phyloP scores from a whole-genome alignment of 805 yeast genomes.

The Pichia nanzhaoensis region DNA sequence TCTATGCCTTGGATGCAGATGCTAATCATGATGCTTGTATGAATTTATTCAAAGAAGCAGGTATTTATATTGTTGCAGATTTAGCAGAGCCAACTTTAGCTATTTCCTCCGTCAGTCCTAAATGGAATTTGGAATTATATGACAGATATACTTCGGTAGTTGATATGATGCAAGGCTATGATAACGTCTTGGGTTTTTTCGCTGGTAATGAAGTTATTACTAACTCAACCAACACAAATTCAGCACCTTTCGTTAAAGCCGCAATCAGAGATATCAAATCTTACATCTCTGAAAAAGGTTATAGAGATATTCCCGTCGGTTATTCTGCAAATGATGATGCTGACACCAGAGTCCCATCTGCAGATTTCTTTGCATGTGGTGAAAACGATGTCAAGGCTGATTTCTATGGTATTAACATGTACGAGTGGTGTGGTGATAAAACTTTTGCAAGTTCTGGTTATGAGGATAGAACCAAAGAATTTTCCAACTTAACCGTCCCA shows the following conservation, averaged over 20 bases:
- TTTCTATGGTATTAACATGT: constrained; percentile 84
- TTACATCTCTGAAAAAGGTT: constrained; percentile 52
- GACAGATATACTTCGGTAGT: constrained; percentile 64
- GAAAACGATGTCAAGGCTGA: constrained; percentile 57
- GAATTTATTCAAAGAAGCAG: constrained; percentile 60
- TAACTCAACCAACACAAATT: constrained; percentile 55
- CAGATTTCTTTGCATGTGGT: constrained; percentile 77
- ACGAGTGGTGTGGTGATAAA: constrained; percentile 79
- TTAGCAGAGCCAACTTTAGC: constrained; percentile 60
- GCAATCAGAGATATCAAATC: constrained; percentile 72
- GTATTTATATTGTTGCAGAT: constrained; percentile 77
- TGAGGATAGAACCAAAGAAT: constrained; percentile 54
- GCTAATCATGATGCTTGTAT: constrained; percentile 65
- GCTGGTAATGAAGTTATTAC: constrained; percentile 85
- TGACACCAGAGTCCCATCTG: constrained; percentile 56
- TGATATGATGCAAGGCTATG: constrained; percentile 60
- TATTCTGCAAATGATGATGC: constrained; percentile 76
- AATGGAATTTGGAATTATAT: constrained; percentile 57
- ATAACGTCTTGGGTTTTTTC: constrained; percentile 73
- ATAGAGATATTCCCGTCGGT: constrained; percentile 82
- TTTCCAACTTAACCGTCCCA: constrained; percentile 61
- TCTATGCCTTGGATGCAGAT: constrained; percentile 63
- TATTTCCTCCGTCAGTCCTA: constrained; percentile 55
- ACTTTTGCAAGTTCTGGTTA: constrained; percentile 58
- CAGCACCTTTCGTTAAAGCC: constrained; percentile 79